Percentiles rank a stretch among this genome's conserved stretches.
Conservation (phyloP, 768 basidiomycete species). For the Flagelloscypha sp. region DNA sequence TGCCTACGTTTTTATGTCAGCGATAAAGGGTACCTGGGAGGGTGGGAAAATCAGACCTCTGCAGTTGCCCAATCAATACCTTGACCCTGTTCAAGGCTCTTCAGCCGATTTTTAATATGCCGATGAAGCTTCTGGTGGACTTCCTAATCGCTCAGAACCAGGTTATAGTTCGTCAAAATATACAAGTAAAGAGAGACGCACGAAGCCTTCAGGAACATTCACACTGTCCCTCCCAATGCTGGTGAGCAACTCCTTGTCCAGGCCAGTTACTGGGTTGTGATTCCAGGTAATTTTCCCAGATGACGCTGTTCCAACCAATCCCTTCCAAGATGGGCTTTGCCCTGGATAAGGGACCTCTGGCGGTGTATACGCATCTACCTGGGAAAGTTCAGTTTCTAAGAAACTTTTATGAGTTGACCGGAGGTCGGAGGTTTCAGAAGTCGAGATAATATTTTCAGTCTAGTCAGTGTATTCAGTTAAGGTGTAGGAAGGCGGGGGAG, state of each 20-base stretch:
- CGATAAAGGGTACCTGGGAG: background rate
- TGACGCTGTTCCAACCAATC: too few species aligned
- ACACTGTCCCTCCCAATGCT: constrained; percentile 67
- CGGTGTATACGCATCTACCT: constrained; percentile 40
- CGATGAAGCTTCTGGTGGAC: constrained; percentile 72
- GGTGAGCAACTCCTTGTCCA: constrained; percentile 40
- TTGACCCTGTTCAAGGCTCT: constrained; percentile 56
- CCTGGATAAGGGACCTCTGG: constrained; percentile 31
- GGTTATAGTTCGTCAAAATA: background rate
- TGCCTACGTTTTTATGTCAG: constrained; percentile 36
- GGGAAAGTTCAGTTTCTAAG: constrained; percentile 54
- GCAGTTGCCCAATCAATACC: constrained; percentile 87
- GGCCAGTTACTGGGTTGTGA: constrained; percentile 61
- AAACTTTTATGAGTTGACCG: constrained; percentile 52
- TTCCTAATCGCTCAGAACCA: constrained; percentile 44
- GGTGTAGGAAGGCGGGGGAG: background rate
- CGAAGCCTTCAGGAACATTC: constrained; percentile 48
- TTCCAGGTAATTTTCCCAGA: constrained; percentile 31
- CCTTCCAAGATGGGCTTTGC: too few species aligned
- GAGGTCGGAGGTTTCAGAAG: constrained; percentile 37
- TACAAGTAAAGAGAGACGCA: constrained; percentile 26
- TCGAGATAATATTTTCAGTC: constrained; percentile 45
- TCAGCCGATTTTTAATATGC: constrained; percentile 71
- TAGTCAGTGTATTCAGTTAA: constrained; percentile 13
- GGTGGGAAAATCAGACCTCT: constrained; percentile 41